Evolutionary conservation across 768 basidiomycete genomes (phyloP).

Genomic region (Pholiota conissans): DNA sequence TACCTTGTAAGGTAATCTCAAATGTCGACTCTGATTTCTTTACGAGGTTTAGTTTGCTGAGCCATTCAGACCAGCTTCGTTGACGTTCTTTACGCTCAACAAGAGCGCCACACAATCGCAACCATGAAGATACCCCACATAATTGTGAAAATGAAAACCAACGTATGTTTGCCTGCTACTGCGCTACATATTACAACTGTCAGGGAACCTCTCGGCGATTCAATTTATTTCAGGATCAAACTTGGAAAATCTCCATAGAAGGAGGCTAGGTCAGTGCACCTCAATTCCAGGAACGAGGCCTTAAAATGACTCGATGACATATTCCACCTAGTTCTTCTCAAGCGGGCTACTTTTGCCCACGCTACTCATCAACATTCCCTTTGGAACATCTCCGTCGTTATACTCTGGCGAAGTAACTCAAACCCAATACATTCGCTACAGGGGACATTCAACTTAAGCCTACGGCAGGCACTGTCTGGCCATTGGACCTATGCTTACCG

Average conservation of each 20-base stretch:
- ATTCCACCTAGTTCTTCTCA: neutral
- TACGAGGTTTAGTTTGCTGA: neutral
- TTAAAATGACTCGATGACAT: neutral
- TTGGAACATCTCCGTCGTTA: neutral
- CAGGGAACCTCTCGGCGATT: neutral
- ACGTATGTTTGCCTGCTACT: too few species aligned
- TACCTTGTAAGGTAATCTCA: neutral
- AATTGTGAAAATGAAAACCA: too few species aligned
- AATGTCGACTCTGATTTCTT: neutral
- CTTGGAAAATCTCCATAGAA: too few species aligned
- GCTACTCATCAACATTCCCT: neutral
- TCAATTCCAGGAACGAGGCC: neutral
- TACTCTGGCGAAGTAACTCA: neutral
- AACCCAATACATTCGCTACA: neutral
- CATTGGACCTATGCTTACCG: neutral
- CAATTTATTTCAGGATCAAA: neutral
- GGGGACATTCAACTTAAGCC: neutral
- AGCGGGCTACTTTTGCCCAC: neutral
- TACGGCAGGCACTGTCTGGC: neutral
- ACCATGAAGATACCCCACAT: too few species aligned
- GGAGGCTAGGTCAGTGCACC: neutral
- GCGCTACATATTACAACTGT: too few species aligned
- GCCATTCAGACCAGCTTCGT: neutral
- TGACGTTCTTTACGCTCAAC: too few species aligned
- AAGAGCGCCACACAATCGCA: too few species aligned